These are phyloP conservation scores for Cryptococcus jaspeensis DNA, from an alignment of 1,284 basidiomycete genomes.

Conservation along the genomic window DNA sequence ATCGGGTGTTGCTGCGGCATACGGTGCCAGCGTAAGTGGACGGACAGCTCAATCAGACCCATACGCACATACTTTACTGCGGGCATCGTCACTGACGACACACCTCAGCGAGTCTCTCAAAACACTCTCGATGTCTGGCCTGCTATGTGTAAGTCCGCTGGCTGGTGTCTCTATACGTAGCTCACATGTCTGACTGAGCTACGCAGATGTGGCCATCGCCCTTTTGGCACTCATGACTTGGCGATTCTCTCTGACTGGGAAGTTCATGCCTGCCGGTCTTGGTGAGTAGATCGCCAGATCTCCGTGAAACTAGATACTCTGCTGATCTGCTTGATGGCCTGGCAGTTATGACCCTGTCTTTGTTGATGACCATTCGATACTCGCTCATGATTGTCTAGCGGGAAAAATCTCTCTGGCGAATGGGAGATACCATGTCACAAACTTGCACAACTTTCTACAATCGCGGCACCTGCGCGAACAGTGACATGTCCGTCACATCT, in stretches of 20 bases:
- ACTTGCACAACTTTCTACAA: no score
- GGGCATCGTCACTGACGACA: no score
- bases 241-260: slow-evolving; percentile 32
- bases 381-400: slow-evolving; percentile 1
- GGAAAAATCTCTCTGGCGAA: background rate
- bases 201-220: background rate
- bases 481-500: background rate
- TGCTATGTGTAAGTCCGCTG: slow-evolving; percentile 23
- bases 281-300: slow-evolving; percentile 23
- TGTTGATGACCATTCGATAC: slow-evolving; percentile 12
- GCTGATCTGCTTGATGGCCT: background rate
- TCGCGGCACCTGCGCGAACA: no score
- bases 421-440: no score
- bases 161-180: background rate
- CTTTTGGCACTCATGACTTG: slow-evolving; percentile 29
- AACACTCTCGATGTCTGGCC: slow-evolving; percentile 32
- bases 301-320: no score
- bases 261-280: slow-evolving; percentile 48
- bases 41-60: no score
- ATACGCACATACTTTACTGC: no score
- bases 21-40: slow-evolving; percentile 40
- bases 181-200: background rate
- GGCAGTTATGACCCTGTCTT: slow-evolving; percentile 1
- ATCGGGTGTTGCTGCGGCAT: slow-evolving; percentile 29
- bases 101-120: slow-evolving; percentile 32